Evolutionary conservation across 495 filamentous ascomycete species (phyloP).

Genomic region (Xylaria nigripes): DNA sequence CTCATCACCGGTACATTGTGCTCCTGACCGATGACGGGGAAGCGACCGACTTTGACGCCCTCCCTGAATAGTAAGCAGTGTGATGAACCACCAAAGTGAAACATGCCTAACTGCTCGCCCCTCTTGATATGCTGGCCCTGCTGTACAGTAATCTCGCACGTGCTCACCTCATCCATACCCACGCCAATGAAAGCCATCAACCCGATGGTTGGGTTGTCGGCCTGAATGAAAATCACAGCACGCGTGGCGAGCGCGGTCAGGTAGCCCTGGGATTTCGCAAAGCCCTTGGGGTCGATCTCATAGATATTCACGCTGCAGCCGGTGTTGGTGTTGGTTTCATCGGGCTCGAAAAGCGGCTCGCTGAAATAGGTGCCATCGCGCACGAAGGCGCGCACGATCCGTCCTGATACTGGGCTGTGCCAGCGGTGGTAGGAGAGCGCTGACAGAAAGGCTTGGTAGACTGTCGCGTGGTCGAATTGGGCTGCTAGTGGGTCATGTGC

Average conservation of each 20-base stretch:
- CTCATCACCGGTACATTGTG: slow-evolving; percentile 53
- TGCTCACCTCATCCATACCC: slow-evolving; percentile 65
- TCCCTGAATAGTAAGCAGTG: slow-evolving; percentile 54
- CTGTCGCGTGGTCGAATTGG: slow-evolving; percentile 51
- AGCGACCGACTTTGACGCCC: slow-evolving; percentile 34
- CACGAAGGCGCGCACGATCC: slow-evolving; percentile 46
- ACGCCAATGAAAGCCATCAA: slow-evolving; percentile 58
- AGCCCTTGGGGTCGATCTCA: slow-evolving; percentile 28
- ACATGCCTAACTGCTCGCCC: slow-evolving; percentile 64
- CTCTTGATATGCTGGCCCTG: slow-evolving; percentile 54
- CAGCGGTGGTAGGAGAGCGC: slow-evolving; percentile 62
- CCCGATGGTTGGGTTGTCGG: slow-evolving; percentile 56
- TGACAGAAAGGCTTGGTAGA: slow-evolving; percentile 62
- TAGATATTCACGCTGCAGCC: slow-evolving; percentile 22
- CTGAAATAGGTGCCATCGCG: slow-evolving; percentile 61
- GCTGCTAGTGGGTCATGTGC: slow-evolving; percentile 40
- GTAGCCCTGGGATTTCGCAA: slow-evolving; percentile 47
- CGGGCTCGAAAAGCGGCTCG: slow-evolving; percentile 47
- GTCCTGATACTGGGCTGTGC: slow-evolving; percentile 57
- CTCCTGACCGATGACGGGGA: slow-evolving; percentile 39
- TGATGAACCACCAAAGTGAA: slow-evolving; percentile 63
- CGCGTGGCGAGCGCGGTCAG: slow-evolving; percentile 51
- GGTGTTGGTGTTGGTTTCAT: slow-evolving; percentile 1
- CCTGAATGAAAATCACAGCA: slow-evolving; percentile 59
- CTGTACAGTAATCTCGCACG: slow-evolving; percentile 56